Conservation (phyloP, 1,284 basidiomycete genomes). For the Thecaphora frezii region DNA sequence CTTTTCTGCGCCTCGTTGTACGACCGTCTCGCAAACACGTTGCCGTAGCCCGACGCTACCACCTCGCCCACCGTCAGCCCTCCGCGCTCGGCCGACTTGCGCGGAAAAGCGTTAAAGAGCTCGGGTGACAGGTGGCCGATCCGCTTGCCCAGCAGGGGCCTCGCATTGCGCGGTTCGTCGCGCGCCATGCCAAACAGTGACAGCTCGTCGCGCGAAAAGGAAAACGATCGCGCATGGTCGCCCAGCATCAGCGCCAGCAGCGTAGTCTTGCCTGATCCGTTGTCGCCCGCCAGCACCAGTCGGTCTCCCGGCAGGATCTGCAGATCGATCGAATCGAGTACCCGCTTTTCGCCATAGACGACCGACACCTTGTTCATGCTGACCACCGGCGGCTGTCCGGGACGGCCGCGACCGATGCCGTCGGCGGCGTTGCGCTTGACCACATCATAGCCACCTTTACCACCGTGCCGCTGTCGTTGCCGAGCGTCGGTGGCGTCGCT, state of each 20-base stretch:
- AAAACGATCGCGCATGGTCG: conserved; percentile 89
- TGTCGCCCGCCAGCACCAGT: conserved; percentile 59
- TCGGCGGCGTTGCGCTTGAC: conserved; percentile 8
- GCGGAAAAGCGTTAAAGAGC: conserved; percentile 84
- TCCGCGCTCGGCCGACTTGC: conserved; percentile 29
- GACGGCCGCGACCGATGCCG: conserved; percentile 19
- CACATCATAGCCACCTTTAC: conserved; percentile 14
- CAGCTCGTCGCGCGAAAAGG: conserved; percentile 60
- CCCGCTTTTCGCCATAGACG: conserved; percentile 70
- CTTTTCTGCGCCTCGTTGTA: conserved; percentile 16
- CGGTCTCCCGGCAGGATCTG: conserved; percentile 28
- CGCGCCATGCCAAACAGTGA: conserved; percentile 42
- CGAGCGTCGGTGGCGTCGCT: background rate
- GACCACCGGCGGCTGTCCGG: conserved; percentile 63
- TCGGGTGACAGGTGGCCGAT: conserved; percentile 82
- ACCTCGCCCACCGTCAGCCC: conserved; percentile 49
- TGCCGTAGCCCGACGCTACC: conserved; percentile 49
- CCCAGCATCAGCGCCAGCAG: conserved; percentile 88
- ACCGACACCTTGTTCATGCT: conserved; percentile 72
- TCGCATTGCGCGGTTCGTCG: conserved; percentile 46
- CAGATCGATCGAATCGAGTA: conserved; percentile 53
- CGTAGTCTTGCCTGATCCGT: conserved; percentile 84
- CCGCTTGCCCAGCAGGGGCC: conserved; percentile 28
- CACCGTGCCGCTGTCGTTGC: background rate
- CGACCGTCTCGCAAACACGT: conserved; percentile 37